Evolutionary conservation across 371 early-diverging fungal species (phyloP), one percentile per base, ranked within the genome.

Genomic region (Syncephalis plumigaleata): DNA sequence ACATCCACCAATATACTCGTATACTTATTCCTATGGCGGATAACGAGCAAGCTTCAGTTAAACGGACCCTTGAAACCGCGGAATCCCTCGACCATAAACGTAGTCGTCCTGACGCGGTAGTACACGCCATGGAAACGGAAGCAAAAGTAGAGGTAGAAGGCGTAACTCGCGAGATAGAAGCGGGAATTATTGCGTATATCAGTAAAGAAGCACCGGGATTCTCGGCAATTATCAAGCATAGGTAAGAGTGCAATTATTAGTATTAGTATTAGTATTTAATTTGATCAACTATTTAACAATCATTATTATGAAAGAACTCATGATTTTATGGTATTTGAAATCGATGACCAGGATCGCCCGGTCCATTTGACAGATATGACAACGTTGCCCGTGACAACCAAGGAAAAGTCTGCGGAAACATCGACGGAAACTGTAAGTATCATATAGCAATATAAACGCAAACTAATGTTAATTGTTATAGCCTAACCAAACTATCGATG

Each of bases 251-350:
- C 27, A 31, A 16, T 54, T 59, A 8, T 9, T 13, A 9, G 21
- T 23, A 39, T 47, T 47, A 20, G 23, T 46, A 37, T 22, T 46
- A 9, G 17, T 18, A 8, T 4, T 49, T 25, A 18, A 5, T 25
- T 23, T 31, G 11, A 31, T 31, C 4, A 31, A 31, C 31, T 31
- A 4, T 31, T n/a, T n/a, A n/a, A n/a, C n/a, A 18, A 46, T 37
- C 21, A 18, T 16, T 26, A 17, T 24, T 27, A 36, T 38, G 23
- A n/a, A 50, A 69, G 75, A 43, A 64, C 59, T 23, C 61, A 73
- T 1, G 96, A 96, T 61, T 96, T 96, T 59, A 57, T 89, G 25
- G 96, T 96, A n/a, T 78, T 85, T 64, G 96, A 96, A 67, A 81
- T 96, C 11, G 84, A 83, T 57, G 53, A 58, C 45, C 59, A 67